Evolutionary conservation across 1,139 yeast species (phyloP).

Genomic region (Nematodospora anomalae): DNA sequence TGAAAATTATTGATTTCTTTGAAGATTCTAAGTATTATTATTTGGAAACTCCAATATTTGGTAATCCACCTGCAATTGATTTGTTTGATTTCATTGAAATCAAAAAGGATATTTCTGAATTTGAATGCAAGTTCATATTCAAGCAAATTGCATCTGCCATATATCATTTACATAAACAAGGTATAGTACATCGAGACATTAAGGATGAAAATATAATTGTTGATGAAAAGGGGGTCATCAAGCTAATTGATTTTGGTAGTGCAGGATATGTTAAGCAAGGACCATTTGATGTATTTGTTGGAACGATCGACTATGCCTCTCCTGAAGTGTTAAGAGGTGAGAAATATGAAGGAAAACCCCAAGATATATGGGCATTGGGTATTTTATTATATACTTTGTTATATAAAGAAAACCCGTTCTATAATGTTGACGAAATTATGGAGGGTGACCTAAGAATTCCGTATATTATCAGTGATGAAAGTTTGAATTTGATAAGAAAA

Average conservation of each 20-base stretch:
- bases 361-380: conserved; percentile 97
- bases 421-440: conserved; percentile 91
- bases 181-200: conserved; percentile 91
- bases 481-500: conserved; percentile 57
- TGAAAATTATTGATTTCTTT: conserved; percentile 83
- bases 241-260: conserved; percentile 92
- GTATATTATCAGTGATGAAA: conserved; percentile 56
- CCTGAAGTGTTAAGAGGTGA: conserved; percentile 92
- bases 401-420: conserved; percentile 94
- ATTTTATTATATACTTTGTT: conserved; percentile 82
- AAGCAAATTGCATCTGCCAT: conserved; percentile 78
- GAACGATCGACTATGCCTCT: conserved; percentile 95
- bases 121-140: conserved; percentile 74
- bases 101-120: conserved; percentile 73
- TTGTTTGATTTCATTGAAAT: conserved; percentile 88
- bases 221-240: conserved; percentile 72
- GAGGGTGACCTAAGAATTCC: conserved; percentile 81
- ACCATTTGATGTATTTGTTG: conserved; percentile 95
- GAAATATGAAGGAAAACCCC: conserved; percentile 88
- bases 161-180: conserved; percentile 76
- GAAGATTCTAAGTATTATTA: conserved; percentile 89
- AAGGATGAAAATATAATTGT: conserved; percentile 93
- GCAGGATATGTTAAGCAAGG: conserved; percentile 90
- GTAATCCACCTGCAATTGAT: conserved; percentile 86
- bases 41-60: conserved; percentile 88